Conservation (phyloP, 2,329 filamentous ascomycete genomes). For the Trichoderma citrinoviride region DNA sequence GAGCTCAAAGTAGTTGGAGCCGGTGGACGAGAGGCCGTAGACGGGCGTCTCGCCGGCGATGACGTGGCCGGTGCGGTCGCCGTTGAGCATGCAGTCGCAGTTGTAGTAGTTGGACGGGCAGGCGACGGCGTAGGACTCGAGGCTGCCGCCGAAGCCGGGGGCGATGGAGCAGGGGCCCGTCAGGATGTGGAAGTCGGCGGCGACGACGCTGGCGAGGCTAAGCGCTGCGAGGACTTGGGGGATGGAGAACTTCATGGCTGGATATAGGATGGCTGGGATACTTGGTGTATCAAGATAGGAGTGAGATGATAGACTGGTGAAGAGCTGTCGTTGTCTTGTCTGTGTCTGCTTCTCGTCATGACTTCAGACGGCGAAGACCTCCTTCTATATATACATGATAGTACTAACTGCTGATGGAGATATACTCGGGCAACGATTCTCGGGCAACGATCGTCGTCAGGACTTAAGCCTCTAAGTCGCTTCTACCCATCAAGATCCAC, state of each 20-base stretch:
- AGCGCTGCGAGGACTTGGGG: not conserved
- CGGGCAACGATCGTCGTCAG: not conserved
- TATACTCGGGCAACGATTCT: not conserved
- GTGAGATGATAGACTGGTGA: no score
- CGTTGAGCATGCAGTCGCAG: not conserved
- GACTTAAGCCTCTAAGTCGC: not conserved
- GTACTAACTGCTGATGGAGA: not conserved
- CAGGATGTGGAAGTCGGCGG: slow-evolving; percentile 4
- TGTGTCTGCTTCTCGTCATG: not conserved
- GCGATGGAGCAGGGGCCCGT: slow-evolving; percentile 7
- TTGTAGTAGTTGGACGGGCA: slow-evolving; percentile 9
- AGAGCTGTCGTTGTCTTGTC: not conserved
- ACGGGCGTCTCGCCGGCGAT: not conserved
- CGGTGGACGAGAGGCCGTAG: not conserved
- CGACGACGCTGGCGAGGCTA: not conserved
- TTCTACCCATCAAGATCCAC: not conserved
- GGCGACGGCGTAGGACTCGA: not conserved
- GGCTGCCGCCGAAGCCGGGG: not conserved
- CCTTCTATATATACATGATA: not conserved
- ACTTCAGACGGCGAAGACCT: not conserved
- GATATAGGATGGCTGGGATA: no score
- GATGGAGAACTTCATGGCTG: not conserved
- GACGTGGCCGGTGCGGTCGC: not conserved
- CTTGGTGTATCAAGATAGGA: not conserved
- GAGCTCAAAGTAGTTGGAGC: slow-evolving; percentile 6